Evolutionary conservation across 768 basidiomycete genomes (phyloP), one percentile per base, ranked within the genome.

Genomic region (Cystofilobasidium macerans): DNA sequence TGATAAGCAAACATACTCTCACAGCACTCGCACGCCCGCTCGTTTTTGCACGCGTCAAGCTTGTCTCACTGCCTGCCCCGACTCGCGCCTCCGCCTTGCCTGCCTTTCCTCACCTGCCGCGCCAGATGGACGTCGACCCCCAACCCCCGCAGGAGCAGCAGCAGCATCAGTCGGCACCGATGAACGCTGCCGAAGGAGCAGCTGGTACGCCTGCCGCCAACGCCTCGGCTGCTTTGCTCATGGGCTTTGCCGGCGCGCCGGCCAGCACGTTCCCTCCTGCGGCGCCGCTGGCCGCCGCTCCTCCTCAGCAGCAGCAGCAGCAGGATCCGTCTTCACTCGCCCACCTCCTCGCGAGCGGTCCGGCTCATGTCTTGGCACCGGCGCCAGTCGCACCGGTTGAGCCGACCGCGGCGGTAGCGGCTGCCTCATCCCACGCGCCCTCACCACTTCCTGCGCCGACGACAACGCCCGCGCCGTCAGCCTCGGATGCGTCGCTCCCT

Each of bases 121-220:
- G 22, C 51, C 24, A n/a, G 51, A 57, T 57, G 22, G 30, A 57
- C 30, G 51, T 32, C 51, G 26, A 53, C 24, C 51, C 24, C 11
- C 51, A 53, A 22, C 13, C 24, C 8, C 59, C 26, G 42, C 59
- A 61, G 40, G 42, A 57, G 28, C 56, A 57, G 33, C 40, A 47
- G 40, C 40, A 61, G 36, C 59, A 61, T n/a, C n/a, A n/a, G n/a
- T n/a, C n/a, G n/a, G n/a, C n/a, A n/a, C n/a, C n/a, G n/a, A n/a
- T n/a, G n/a, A n/a, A n/a, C n/a, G n/a, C n/a, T n/a, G n/a, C n/a
- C n/a, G n/a, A n/a, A n/a, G n/a, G n/a, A n/a, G n/a, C n/a, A n/a
- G 45, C 22, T 13, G 22, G 45, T n/a, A 47, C 45, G 22, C 45
- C 45, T 6, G 45, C 45, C 45, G 45, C n/a, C n/a, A n/a, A n/a